A percentile compares a stretch with the other conserved stretches of the same genome.
These are phyloP conservation scores for Amborella trichopoda DNA, from an alignment of 164 flowering plant genomes.

Conservation along the genomic window DNA sequence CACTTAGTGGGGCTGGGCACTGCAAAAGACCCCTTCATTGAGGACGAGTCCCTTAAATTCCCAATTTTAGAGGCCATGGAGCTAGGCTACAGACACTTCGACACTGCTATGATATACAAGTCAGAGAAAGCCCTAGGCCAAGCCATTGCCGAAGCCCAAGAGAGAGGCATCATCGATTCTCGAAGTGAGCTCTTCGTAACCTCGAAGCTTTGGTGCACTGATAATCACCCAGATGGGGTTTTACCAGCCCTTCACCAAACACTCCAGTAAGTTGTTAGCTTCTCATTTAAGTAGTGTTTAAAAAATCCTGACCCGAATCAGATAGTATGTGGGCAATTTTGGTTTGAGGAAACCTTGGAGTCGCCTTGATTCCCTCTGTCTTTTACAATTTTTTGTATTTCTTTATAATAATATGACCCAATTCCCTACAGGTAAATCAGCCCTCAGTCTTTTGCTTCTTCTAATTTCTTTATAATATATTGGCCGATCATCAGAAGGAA, in stretches of 20 bases:
- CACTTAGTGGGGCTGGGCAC: slow-evolving; percentile 13
- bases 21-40: slow-evolving; percentile 4
- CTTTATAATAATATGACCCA: no score
- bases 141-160: slow-evolving; percentile 9
- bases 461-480: no score
- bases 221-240: slow-evolving; percentile 9
- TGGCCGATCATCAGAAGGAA: no score
- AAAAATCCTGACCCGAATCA: no score
- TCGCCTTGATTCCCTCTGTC: no score
- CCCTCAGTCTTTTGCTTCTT: no score
- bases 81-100: slow-evolving; percentile 18
- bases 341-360: background rate
- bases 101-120: slow-evolving; percentile 8
- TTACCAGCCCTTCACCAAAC: slow-evolving; percentile 10
- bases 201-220: slow-evolving; percentile 16
- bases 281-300: no score
- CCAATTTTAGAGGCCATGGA: slow-evolving; percentile 8
- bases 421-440: no score
- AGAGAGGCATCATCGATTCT: slow-evolving; percentile 4
- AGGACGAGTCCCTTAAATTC: background rate
- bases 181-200: slow-evolving; percentile 14
- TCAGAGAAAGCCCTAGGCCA: slow-evolving; percentile 13
- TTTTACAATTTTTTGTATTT: no score
- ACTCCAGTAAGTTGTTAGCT: no score
- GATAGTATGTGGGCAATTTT: background rate